A percentile compares a stretch with the other conserved stretches of the same genome.
Evolutionary conservation across 1,284 basidiomycete species (phyloP).

Genomic region (Fomitiporia mediterranea): DNA sequence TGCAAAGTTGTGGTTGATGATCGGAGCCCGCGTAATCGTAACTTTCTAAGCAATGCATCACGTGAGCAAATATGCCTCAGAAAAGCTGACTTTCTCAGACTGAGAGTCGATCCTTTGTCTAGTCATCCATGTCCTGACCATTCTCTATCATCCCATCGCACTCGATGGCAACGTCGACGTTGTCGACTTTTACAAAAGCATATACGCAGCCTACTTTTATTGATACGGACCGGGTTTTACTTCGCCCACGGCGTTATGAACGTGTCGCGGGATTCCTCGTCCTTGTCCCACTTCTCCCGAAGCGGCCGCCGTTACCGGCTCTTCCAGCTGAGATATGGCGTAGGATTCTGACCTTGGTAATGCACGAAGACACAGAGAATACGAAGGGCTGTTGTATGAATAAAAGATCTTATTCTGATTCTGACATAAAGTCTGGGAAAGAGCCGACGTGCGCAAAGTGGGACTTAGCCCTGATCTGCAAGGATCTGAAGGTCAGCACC

Average conservation of each 20-base stretch:
- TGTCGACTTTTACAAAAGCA: slow-evolving; percentile 1
- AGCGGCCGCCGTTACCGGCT: slow-evolving; percentile 41
- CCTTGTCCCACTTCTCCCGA: slow-evolving; percentile 63
- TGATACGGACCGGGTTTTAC: slow-evolving; percentile 26
- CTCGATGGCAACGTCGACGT: slow-evolving; percentile 12
- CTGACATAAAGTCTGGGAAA: slow-evolving; percentile 16
- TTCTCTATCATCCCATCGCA: not conserved
- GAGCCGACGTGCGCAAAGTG: slow-evolving; percentile 25
- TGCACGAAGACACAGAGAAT: slow-evolving; percentile 30
- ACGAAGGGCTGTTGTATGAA: slow-evolving; percentile 15
- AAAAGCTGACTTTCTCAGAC: not conserved
- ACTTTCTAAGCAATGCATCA: not conserved
- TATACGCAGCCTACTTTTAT: not conserved
- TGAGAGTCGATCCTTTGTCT: not conserved
- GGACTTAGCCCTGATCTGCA: slow-evolving; percentile 61
- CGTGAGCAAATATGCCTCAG: not conserved
- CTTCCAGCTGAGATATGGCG: slow-evolving; percentile 73
- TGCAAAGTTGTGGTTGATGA: too few species aligned
- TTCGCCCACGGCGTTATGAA: slow-evolving; percentile 38
- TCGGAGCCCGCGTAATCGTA: not conserved
- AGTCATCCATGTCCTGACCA: not conserved
- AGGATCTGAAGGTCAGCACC: slow-evolving; percentile 60
- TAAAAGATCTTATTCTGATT: not conserved
- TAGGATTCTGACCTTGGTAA: slow-evolving; percentile 50
- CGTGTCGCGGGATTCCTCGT: slow-evolving; percentile 51